Conservation (phyloP, 2,329 filamentous ascomycete species). For the Trichoderma afroharzianum region DNA sequence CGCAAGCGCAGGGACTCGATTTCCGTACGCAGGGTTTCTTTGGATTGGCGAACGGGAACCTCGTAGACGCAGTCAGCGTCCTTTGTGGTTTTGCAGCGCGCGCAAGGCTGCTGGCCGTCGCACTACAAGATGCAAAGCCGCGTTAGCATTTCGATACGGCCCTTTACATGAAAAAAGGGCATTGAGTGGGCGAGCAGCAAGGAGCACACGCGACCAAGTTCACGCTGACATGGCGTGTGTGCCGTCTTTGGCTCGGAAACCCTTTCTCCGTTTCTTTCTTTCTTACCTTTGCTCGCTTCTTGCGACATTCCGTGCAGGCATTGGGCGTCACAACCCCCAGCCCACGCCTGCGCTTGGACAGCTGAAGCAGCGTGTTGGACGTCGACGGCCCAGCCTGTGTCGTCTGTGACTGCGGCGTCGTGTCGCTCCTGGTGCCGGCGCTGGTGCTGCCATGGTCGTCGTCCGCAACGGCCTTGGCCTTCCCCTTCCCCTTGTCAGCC, state of each 20-base stretch:
- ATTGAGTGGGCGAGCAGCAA: background rate
- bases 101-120: conserved; percentile 55
- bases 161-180: background rate
- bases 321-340: conserved; percentile 57
- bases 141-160: background rate
- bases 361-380: conserved; percentile 21
- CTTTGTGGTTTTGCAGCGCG: conserved; percentile 52
- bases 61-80: conserved; percentile 59
- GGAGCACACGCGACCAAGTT: background rate
- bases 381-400: conserved; percentile 14
- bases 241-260: background rate
- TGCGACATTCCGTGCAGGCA: conserved; percentile 59
- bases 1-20: conserved; percentile 55
- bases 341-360: conserved; percentile 52
- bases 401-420: conserved; percentile 33
- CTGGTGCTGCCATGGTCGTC: conserved; percentile 31
- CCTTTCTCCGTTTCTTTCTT: conserved; percentile 2
- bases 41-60: conserved; percentile 59
- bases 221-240: background rate
- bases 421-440: conserved; percentile 24
- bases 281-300: conserved; percentile 59
- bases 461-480: conserved; percentile 7
- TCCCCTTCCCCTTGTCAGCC: background rate
- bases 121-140: conserved; percentile 41
- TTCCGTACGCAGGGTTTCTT: conserved; percentile 57